Evolutionary conservation across 805 yeast species (phyloP), one percentile per base, ranked within the genome.

Genomic region (Kluyveromyces dobzhanskii): DNA sequence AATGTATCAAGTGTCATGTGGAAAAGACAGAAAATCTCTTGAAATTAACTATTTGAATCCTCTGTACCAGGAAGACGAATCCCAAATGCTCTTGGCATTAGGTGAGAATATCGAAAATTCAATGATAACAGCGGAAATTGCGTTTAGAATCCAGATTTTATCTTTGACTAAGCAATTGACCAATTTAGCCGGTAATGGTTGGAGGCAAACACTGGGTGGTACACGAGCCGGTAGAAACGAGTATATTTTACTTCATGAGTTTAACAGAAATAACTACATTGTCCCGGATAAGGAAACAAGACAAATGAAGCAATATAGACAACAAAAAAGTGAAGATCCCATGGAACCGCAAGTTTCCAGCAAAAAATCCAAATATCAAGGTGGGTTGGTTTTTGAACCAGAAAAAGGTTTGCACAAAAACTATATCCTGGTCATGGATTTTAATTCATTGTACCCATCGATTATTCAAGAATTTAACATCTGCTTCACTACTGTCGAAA

Each of bases 161-260:
- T 85, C 97, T 2, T 68, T 92, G 39, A 84, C 97, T 0, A 85
- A 85, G 50, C 95, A 88, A 54, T 69, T 92, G 53, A 92, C 98
- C 1, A 83, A 81, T 48, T 69, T 92, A 44, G 97, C 97, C 1
- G 98, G 98, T 51, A 92, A 92, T 59, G 90, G 96, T 0, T 92
- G 98, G 98, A 75, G 94, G 1, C 87, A 85, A 46, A 92, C 98
- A 1, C 68, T 92, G 37, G 80, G 86, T 37, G 98, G 98, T 62
- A 86, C 97, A 0, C 74, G 98, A 52, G 94, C 95, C 8, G 97
- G 95, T 51, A 75, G 98, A 65, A 90, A 90, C 62, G 97, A 92
- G 60, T 92, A 67, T 57, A 85, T 92, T 71, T 67, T 92, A 60
- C 65, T 92, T 40, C 98, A 92, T 59, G 97, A 92, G 63, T 92